Base-by-base conservation (phyloP, 75 land plant species). In the Sequoia sempervirens region DNA sequence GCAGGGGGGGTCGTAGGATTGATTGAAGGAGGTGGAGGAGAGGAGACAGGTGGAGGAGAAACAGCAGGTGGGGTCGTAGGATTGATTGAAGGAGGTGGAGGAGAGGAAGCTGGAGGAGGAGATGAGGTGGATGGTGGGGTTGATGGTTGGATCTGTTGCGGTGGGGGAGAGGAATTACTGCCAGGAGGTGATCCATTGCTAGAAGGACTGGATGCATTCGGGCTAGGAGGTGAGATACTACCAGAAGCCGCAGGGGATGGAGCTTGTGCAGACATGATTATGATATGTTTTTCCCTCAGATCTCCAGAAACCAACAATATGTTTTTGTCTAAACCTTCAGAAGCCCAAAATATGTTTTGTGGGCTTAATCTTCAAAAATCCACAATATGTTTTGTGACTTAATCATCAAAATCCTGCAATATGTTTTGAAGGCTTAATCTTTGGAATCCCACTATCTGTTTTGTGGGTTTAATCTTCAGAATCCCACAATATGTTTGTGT, bases 41-140 rank as follows among this genome's bases (percentile, higher is more conserved):
- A 40, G 20, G 46, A 40, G n/a, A 43, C 26, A 75, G 79, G 20
- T 17, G 45, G 43, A 38, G 79, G n/a, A 75, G 79, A 41, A 26
- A n/a, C 28, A 4, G 52, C 13, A 76, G 46, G 45, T 1, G 79
- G 23, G 45, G 79, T 8, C 6, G 79, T 5, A 7, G 79, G n/a
- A 41, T 40, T 40, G 79, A 47, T 23, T 76, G 79, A 40, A 72
- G 75, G 41, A 37, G 76, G 18, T 76, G 79, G 79, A 75, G 79
- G 79, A 45, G 80, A 45, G 2, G 30, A n/a, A 32, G 30, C 50
- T 43, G 80, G n/a, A 43, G 52, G 47, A 45, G 80, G 52, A 43
- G 80, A 45, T 20, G 80, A 3, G n/a, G 50, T 7, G 5, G 32
- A 28, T 37, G 52, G 28, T 37, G 80, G 43, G 28, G 80, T 0